Evolutionary conservation across 1,139 yeast genomes (phyloP).

Genomic region (Protomyces inundatus): DNA sequence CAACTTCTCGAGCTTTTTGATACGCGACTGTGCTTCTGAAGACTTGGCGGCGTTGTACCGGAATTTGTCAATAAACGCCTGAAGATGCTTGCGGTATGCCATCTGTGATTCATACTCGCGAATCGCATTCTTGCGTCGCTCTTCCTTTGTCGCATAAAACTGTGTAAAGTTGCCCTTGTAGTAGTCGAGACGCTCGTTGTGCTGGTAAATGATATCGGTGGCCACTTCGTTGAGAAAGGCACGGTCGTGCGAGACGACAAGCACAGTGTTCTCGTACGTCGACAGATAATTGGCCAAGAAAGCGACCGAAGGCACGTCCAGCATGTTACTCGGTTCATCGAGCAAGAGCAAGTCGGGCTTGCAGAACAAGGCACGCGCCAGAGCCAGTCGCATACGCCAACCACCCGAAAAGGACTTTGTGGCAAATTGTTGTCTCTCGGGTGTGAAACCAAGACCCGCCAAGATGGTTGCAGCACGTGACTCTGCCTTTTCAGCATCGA

Average conservation of each 20-base stretch:
- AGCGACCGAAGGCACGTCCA: constrained; percentile 98
- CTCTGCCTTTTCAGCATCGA: constrained; percentile 97
- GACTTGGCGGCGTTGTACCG: constrained; percentile 97
- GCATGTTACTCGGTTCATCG: constrained; percentile 99
- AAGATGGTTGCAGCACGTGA: constrained; percentile 94
- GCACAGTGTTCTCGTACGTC: constrained; percentile 76
- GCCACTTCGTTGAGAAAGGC: constrained; percentile 96
- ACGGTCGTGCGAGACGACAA: constrained; percentile 96
- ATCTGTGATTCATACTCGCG: constrained; percentile 95
- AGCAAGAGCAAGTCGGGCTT: constrained; percentile 85
- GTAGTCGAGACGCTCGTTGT: constrained; percentile 91
- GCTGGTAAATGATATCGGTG: constrained; percentile 95
- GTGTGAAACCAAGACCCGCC: constrained; percentile 86
- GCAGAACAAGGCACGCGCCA: constrained; percentile 95
- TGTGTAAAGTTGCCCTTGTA: constrained; percentile 92
- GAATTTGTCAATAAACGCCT: constrained; percentile 86
- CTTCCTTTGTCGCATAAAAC: constrained; percentile 90
- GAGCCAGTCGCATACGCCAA: constrained; percentile 99
- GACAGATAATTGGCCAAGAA: constrained; percentile 84
- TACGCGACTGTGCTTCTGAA: constrained; percentile 95
- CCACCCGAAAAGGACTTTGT: constrained; percentile 97
- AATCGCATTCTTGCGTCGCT: constrained; percentile 84
- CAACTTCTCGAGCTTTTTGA: constrained; percentile 87
- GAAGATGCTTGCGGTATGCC: constrained; percentile 92
- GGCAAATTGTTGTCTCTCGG: constrained; percentile 72